Evolutionary conservation across 495 filamentous ascomycete species (phyloP).

Genomic region (Aspergillus funiculosus): DNA sequence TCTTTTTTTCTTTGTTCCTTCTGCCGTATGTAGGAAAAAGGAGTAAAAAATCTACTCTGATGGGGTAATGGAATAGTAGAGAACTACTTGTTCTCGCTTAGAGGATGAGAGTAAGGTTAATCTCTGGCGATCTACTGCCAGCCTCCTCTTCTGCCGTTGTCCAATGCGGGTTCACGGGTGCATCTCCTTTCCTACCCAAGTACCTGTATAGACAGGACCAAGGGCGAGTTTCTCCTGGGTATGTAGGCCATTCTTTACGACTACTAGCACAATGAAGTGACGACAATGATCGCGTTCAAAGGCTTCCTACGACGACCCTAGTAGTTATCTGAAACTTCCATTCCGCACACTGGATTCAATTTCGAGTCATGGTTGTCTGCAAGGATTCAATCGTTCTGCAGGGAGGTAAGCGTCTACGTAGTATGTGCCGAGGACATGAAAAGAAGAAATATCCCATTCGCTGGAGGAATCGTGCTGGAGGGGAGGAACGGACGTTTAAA

Average conservation of each 20-base stretch:
- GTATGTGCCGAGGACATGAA: background rate
- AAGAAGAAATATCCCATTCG: slow-evolving; percentile 10
- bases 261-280: no score
- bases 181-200: background rate
- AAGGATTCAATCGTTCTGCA: slow-evolving; percentile 4
- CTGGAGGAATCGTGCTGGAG: background rate
- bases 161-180: background rate
- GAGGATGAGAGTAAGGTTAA: background rate
- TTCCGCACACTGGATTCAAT: background rate
- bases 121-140: background rate
- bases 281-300: no score
- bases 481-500: background rate
- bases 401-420: slow-evolving; percentile 2
- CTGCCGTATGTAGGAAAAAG: no score
- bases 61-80: no score
- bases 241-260: no score
- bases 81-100: background rate
- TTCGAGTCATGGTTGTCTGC: slow-evolving; percentile 11
- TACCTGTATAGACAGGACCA: no score
- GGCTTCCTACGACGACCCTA: background rate
- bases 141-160: background rate
- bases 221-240: no score
- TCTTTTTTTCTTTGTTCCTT: slow-evolving; percentile 3
- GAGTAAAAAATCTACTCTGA: no score
- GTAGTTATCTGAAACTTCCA: slow-evolving; percentile 7